These are phyloP conservation scores for Omphalea diandra DNA, from an alignment of 441 rosid species.

Conservation along the genomic window DNA sequence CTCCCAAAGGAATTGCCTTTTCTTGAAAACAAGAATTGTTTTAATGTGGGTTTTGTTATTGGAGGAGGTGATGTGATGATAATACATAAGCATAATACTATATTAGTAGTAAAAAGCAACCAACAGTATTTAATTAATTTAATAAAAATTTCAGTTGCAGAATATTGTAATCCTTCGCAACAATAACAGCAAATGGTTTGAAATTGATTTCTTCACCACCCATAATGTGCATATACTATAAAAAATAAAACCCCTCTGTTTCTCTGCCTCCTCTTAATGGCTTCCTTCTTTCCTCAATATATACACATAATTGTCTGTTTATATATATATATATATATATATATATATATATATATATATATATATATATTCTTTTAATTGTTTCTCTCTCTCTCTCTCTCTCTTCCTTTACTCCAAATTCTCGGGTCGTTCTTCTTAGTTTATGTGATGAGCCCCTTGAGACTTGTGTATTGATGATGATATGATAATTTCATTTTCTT, in stretches of 20 bases:
- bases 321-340: neutral
- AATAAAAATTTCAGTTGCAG: slow-evolving; percentile 14
- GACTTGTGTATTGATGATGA: slow-evolving; percentile 20
- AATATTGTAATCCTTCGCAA: slow-evolving; percentile 4
- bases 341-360: neutral
- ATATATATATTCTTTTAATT: no score
- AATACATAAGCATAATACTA: no score
- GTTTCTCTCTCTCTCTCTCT: slow-evolving; percentile 22
- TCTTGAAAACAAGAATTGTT: slow-evolving; percentile 14
- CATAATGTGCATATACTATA: neutral
- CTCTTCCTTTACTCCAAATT: slow-evolving; percentile 34
- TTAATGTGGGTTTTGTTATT: slow-evolving; percentile 27
- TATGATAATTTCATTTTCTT: slow-evolving; percentile 4
- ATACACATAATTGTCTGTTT: slow-evolving; percentile 3
- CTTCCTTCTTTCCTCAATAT: slow-evolving; percentile 20
- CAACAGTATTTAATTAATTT: neutral
- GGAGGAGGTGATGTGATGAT: slow-evolving; percentile 21
- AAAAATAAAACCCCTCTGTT: no score
- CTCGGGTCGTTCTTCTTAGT: slow-evolving; percentile 27
- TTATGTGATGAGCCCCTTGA: slow-evolving; percentile 20
- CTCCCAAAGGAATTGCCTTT: slow-evolving; percentile 21
- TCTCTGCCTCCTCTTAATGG: slow-evolving; percentile 26
- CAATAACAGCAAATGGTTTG: slow-evolving; percentile 26
- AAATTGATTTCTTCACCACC: slow-evolving; percentile 24
- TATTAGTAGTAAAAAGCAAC: slow-evolving; percentile 7